A percentile compares a stretch with the other conserved stretches of the same genome.
Conservation (phyloP, 1,284 basidiomycete genomes). For the Ceratobasidium sp. region DNA sequence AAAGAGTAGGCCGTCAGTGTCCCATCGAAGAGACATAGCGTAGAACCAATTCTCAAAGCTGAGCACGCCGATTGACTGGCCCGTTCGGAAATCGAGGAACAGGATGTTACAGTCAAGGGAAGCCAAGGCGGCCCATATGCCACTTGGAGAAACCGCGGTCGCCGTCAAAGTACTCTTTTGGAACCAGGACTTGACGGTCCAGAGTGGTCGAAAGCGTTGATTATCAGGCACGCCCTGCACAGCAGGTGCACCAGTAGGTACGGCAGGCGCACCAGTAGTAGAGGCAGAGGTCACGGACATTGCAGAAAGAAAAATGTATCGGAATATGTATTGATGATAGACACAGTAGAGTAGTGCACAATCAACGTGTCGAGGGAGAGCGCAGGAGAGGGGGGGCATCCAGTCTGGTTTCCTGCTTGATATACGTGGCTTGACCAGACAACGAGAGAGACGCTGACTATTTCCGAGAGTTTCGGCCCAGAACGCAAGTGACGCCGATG, state of each 20-base stretch:
- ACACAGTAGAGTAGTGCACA: neutral
- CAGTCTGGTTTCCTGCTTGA: neutral
- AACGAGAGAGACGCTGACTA: neutral
- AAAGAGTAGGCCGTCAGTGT: neutral
- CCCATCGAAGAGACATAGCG: neutral
- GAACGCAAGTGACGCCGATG: neutral
- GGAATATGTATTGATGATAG: neutral
- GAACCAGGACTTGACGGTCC: neutral
- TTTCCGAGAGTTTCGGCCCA: neutral
- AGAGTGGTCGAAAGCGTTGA: neutral
- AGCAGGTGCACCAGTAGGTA: neutral
- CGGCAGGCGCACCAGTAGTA: neutral
- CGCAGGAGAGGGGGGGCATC: neutral
- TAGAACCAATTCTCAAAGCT: neutral
- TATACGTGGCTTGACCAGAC: neutral
- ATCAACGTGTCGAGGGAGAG: neutral
- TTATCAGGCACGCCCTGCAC: neutral
- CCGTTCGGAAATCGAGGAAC: neutral
- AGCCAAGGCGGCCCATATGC: neutral
- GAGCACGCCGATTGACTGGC: slow-evolving; percentile 1
- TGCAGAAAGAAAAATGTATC: neutral
- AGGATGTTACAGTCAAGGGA: neutral
- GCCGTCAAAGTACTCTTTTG: neutral
- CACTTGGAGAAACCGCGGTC: neutral
- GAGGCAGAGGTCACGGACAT: neutral